These are phyloP conservation scores for Jacaranda copaia DNA, from an alignment of 257 asterid genomes.

Conservation along the genomic window DNA sequence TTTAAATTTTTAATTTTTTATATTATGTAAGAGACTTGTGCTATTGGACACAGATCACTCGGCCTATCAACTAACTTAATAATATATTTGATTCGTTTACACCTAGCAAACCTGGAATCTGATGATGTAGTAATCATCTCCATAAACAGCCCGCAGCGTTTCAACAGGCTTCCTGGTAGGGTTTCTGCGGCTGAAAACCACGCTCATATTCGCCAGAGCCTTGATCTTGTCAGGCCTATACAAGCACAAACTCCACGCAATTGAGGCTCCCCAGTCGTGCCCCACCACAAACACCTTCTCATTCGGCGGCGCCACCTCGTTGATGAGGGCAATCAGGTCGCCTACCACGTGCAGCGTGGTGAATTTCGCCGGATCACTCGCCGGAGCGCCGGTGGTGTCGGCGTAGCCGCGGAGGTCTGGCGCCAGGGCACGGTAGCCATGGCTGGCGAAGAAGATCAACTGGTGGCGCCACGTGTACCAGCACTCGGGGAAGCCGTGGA, in stretches of 20 bases:
- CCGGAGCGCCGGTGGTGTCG: slow-evolving; percentile 61
- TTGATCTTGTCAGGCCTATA: slow-evolving; percentile 76
- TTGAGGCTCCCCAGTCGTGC: slow-evolving; percentile 85
- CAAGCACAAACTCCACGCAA: slow-evolving; percentile 77
- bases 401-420: slow-evolving; percentile 91
- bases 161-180: slow-evolving; percentile 59
- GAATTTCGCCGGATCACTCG: slow-evolving; percentile 52
- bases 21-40: too few species aligned
- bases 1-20: too few species aligned
- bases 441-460: slow-evolving; percentile 62
- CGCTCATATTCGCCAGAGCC: slow-evolving; percentile 80
- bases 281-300: slow-evolving; percentile 80
- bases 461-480: slow-evolving; percentile 96
- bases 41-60: too few species aligned
- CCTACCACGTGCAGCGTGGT: slow-evolving; percentile 72
- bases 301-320: slow-evolving; percentile 44
- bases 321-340: slow-evolving; percentile 58
- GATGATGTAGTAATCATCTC: slow-evolving; percentile 68
- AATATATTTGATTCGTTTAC: too few species aligned
- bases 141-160: slow-evolving; percentile 57
- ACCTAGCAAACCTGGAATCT: slow-evolving; percentile 95
- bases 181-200: slow-evolving; percentile 54
- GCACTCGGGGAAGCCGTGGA: slow-evolving; percentile 87
- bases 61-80: too few species aligned
- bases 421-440: slow-evolving; percentile 69